These are phyloP conservation scores for Anaeromyces robustus DNA, from an alignment of 192 early-diverging fungal genomes.

Conservation along the genomic window DNA sequence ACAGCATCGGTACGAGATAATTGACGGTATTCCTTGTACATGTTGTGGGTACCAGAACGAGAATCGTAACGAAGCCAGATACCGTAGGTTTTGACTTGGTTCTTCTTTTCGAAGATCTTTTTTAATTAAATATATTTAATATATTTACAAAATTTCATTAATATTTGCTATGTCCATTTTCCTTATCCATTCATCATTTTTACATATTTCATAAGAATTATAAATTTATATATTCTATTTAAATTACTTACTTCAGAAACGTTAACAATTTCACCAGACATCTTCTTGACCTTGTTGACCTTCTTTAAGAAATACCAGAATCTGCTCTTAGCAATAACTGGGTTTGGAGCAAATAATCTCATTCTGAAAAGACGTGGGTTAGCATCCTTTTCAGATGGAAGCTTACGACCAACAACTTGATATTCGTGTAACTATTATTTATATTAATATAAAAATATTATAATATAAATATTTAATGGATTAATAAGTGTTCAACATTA, in stretches of 20 bases:
- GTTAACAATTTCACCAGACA: slow-evolving; percentile 91
- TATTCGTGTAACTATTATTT: slow-evolving; percentile 22
- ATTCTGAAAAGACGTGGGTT: slow-evolving; percentile 94
- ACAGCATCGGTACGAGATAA: slow-evolving; percentile 63
- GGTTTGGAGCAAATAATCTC: slow-evolving; percentile 97
- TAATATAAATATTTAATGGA: neutral
- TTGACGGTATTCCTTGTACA: slow-evolving; percentile 99
- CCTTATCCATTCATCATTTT: neutral
- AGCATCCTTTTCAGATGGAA: slow-evolving; percentile 79
- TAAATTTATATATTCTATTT: neutral
- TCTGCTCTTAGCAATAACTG: slow-evolving; percentile 94
- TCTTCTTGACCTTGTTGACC: slow-evolving; percentile 98
- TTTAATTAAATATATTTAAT: neutral
- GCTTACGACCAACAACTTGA: slow-evolving; percentile 89
- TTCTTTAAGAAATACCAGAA: slow-evolving; percentile 99
- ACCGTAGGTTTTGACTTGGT: slow-evolving; percentile 94
- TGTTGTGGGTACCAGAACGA: slow-evolving; percentile 99
- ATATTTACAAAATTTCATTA: too few species aligned
- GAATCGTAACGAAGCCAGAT: slow-evolving; percentile 99
- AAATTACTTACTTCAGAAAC: slow-evolving; percentile 69
- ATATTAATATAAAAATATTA: too few species aligned
- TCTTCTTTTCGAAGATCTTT: slow-evolving; percentile 87
- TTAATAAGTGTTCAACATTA: too few species aligned
- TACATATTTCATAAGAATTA: too few species aligned
- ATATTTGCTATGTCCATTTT: neutral